Evolutionary conservation across 352 stramenopile genomes (phyloP), one percentile per base, ranked within the genome.

Genomic region (Phytophthora hibernalis): DNA sequence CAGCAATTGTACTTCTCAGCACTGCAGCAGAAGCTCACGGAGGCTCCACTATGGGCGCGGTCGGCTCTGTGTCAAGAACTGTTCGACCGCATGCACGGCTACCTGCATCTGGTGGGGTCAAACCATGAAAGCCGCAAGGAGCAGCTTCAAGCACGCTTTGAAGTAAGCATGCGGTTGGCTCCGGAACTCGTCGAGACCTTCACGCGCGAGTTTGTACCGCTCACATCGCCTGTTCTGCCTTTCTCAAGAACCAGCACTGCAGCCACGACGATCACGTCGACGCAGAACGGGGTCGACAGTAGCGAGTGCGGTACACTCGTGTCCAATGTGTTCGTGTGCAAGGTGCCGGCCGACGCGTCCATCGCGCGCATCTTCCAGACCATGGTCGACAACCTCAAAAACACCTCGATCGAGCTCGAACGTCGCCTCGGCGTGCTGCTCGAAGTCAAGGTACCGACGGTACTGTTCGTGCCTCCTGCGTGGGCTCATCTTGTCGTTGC

Each of bases 1-100:
- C 79, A 88, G 42, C 81, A 90, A 33, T 64, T 90, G 24, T 85
- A 82, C 62, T 87, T 82, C 40, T 80, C 81, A 21, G 65, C 76
- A 16, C 35, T 88, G 40, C 74, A 88, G 55, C 69, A 76, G 44
- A 69, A 77, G 31, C 51, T 90, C 22, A 72, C 68, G 16, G 63
- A 81, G n/a, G 77, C 81, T 18, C 81, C 79, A 3, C 54, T 88
- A 1, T 78, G 66, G 56, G 47, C 52, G 11, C 76, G 73, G 35
- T 73, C 79, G 12, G 51, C 49, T 8, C 62, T 62, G 5, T 80
- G 70, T 30, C 44, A 72, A 52, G 76, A 70, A 9, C 62, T 86
- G 6, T 85, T 87, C 49, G 66, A 75, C 13, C 67, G 75, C 1
- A 61, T 87, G 35, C 80, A 89, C 68, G 55, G 56, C 9, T 65